Evolutionary conservation across 768 basidiomycete species (phyloP), one percentile per base, ranked within the genome.

Genomic region (Kwoniella botswanensis): DNA sequence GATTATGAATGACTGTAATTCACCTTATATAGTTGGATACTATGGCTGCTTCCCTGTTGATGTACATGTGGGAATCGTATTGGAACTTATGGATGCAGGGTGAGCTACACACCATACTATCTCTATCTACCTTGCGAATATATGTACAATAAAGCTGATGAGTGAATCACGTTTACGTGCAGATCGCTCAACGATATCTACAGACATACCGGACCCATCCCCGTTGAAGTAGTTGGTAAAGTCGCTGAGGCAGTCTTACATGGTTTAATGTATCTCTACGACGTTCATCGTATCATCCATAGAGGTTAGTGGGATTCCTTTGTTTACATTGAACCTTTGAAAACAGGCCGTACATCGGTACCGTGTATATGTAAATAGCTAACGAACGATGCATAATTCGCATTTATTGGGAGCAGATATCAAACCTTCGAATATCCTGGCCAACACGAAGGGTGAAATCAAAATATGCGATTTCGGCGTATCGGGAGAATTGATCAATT

Each of bases 381-480:
- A 1, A 50, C 46, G 18, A 0, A 50, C 13, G 18, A 54, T 21
- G 3, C 41, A 22, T 22, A 6, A 3, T 22, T 15, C 63, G 26
- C 18, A 63, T 61, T 26, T n/a, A 22, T 26, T 18, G n/a, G n/a
- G 1, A 29, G 15, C 78, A 98, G 97, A 98, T 82, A 98, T 99
- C 88, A 99, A 99, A 84, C 97, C 97, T 35, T 97, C 94, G 13
- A 99, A 99, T 80, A 97, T 99, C 73, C 87, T 98, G 56, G 93
- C 88, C 85, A 98, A 98, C 81, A 97, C 96, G 7, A 86, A 87
- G 59, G 97, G 97, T 41, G 90, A 97, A 76, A 95, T 98, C 88
- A 99, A 99, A 86, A 95, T 99, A 65, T 98, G 96, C 80, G 97
- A 99, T 84, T 99, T 98, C 83, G 97, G 97, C 50, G 97, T 99